Evolutionary conservation across 2,329 filamentous ascomycete species (phyloP), one percentile per base, ranked within the genome.

Genomic region (Cladophialophora exuberans): DNA sequence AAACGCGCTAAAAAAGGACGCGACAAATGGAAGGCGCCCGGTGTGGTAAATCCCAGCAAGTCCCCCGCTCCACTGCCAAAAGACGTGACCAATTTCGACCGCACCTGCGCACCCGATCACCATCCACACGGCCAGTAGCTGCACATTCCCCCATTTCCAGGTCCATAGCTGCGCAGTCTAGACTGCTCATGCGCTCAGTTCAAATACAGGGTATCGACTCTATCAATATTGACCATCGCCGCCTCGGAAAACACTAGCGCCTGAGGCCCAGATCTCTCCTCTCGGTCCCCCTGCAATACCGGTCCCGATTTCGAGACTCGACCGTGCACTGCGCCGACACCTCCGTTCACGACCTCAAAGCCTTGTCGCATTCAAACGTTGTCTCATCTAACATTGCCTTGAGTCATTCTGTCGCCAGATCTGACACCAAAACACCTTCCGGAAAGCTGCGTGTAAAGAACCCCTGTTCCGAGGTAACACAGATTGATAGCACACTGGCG

Each of bases 401-500:
- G n/a, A n/a, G n/a, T n/a, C n/a, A n/a, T n/a, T n/a, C n/a, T n/a
- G n/a, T n/a, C n/a, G n/a, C n/a, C n/a, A n/a, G 17, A 39, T 15
- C 35, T 6, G 17, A 15, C 11, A 39, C 35, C 7, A 39, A 15
- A 7, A 7, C 7, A 31, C 7, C 7, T 13, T 13, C 6, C n/a
- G 15, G 25, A 17, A 31, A 45, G 25, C 42, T 45, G 15, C 15
- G 3, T 31, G 23, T 13, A 13, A 18, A 22, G n/a, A 45, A 18
- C 42, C 42, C 42, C 42, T 28, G 25, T 17, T 6, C 42, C 23
- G 11, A 20, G 42, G 22, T 30, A 17, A 11, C 22, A 23, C 15
- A 17, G 15, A 30, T 45, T 26, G 42, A 45, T 31, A 33, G 23
- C 42, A 15, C 42, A 45, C 42, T 31, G 38, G 57, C 57, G 57